phyloP scores from a whole-genome alignment of 495 filamentous ascomycete species.

The Neurospora sp. region DNA sequence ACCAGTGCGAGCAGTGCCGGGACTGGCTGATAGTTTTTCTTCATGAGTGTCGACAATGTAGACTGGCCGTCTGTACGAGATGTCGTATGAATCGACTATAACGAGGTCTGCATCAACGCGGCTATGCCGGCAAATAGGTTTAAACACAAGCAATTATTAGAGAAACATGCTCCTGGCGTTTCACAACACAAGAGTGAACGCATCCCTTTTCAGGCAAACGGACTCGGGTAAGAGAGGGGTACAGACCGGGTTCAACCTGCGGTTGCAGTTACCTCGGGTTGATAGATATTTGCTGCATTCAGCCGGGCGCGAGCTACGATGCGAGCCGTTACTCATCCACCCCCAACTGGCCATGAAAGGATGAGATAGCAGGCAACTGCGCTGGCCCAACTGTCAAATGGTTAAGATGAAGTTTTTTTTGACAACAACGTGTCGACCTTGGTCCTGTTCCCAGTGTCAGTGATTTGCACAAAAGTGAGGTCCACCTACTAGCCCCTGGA shows the following conservation, averaged over 20 bases:
- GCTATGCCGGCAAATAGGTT: too few relatives aligned
- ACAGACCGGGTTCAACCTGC: not conserved
- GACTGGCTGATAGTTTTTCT: too few relatives aligned
- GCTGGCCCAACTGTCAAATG: not conserved
- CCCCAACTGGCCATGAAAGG: not conserved
- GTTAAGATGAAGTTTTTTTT: not conserved
- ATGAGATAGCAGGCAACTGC: not conserved
- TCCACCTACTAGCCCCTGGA: too few relatives aligned
- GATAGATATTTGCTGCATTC: not conserved
- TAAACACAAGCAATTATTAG: too few relatives aligned
- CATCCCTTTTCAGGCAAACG: too few relatives aligned
- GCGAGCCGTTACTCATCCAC: not conserved
- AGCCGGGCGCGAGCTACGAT: not conserved
- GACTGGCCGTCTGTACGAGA: too few relatives aligned
- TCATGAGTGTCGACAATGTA: too few relatives aligned
- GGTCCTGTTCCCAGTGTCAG: not conserved
- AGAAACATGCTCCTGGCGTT: too few relatives aligned
- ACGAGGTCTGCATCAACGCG: too few relatives aligned
- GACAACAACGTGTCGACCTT: not conserved
- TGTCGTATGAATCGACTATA: too few relatives aligned
- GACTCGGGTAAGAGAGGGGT: not conserved
- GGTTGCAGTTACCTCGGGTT: not conserved
- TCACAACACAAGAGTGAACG: too few relatives aligned
- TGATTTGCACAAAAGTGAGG: not conserved
- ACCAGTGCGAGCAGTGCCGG: too few relatives aligned